phyloP scores from a whole-genome alignment of 2,329 filamentous ascomycete genomes.

The Teratosphaeria destructans region DNA sequence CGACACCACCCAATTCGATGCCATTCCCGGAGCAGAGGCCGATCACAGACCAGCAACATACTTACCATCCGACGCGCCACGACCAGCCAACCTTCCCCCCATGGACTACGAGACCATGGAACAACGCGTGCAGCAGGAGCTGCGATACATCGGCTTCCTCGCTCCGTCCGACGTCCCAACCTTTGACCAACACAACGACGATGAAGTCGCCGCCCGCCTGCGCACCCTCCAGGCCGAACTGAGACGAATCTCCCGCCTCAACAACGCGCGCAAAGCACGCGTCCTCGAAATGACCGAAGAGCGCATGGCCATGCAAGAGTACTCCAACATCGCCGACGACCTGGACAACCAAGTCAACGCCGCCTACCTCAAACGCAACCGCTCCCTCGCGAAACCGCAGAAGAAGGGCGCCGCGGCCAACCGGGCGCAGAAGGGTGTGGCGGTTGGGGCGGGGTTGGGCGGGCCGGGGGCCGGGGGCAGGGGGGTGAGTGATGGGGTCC shows the following conservation, averaged over 20 bases:
- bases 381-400: conserved; percentile 88
- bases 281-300: conserved; percentile 81
- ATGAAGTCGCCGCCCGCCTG: conserved; percentile 83
- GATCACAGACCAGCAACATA: conserved; percentile 53
- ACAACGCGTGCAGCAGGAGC: conserved; percentile 80
- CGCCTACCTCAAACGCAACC: conserved; percentile 89
- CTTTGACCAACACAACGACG: conserved; percentile 83
- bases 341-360: conserved; percentile 90
- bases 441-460: conserved; percentile 44
- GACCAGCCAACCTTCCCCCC: conserved; percentile 28
- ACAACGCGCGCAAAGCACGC: conserved; percentile 80
- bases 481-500: conserved; percentile 81
- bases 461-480: conserved; percentile 50
- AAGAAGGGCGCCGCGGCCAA: conserved; percentile 53
- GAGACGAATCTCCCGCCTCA: conserved; percentile 72
- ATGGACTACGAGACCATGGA: conserved; percentile 83
- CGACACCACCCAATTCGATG: conserved; percentile 25
- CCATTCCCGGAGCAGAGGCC: conserved; percentile 20
- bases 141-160: conserved; percentile 82
- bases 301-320: conserved; percentile 92
- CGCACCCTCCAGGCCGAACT: conserved; percentile 75
- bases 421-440: conserved; percentile 56
- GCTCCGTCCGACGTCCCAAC: conserved; percentile 53
- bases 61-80: conserved; percentile 44
- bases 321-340: conserved; percentile 91